Conservation (phyloP, 192 early-diverging fungal species). For the Mortierella hygrophila region DNA sequence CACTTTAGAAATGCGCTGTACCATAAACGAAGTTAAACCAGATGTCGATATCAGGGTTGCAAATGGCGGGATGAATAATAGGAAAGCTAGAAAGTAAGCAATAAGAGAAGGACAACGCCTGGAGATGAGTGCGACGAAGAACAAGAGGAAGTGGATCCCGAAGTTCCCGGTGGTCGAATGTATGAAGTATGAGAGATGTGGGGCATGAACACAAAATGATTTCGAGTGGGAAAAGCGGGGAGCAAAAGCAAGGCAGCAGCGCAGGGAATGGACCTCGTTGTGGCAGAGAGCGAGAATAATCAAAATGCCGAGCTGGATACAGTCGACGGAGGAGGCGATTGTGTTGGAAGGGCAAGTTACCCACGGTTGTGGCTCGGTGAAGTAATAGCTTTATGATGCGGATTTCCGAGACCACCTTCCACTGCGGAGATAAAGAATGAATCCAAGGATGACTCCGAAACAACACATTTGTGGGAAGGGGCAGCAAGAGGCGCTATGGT, state of each 20-base stretch:
- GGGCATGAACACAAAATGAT: slow-evolving; percentile 23
- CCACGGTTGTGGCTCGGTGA: background rate
- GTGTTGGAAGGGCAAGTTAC: background rate
- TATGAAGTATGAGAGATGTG: background rate
- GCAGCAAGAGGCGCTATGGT: background rate
- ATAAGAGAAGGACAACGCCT: background rate
- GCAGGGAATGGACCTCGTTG: background rate
- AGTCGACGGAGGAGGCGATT: background rate
- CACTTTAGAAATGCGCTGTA: background rate
- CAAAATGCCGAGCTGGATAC: background rate
- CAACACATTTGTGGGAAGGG: background rate
- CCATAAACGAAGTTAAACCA: background rate
- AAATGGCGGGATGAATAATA: background rate
- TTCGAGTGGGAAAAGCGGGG: slow-evolving; percentile 22
- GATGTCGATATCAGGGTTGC: background rate
- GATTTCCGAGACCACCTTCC: background rate
- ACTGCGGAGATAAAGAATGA: background rate
- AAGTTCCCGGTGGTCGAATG: background rate
- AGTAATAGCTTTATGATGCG: background rate
- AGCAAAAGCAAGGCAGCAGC: background rate
- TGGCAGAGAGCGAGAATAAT: background rate
- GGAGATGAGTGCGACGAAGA: background rate
- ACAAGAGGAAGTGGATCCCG: background rate
- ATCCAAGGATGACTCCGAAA: background rate
- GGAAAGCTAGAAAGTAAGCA: background rate